Evolutionary conservation across 192 early-diverging fungal genomes (phyloP), one percentile per base, ranked within the genome.

Genomic region (Piromyces finnis): DNA sequence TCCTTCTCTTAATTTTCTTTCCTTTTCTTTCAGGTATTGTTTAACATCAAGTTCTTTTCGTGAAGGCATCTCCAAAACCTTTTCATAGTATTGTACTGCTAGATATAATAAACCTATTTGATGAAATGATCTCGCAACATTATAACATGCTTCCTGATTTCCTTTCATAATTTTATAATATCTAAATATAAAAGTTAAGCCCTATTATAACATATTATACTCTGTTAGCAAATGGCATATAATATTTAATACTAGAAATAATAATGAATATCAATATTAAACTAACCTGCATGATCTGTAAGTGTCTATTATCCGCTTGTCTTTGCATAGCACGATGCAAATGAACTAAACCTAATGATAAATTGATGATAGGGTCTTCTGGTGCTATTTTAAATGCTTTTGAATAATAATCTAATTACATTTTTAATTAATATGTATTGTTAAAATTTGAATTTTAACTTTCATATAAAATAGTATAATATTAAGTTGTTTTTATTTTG

Each of bases 71-170:
- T 81, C 80, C 29, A 98, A 85, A 12, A 92, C 94, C 16, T 88
- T 86, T 39, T 91, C 88, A 81, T 99, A 99, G 83, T 95, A 94
- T n/a, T 86, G 86, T n/a, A 92, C 84, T 0, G 97, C 97, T 27
- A 95, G 83, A 82, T 95, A 92, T 29, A 85, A 86, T 78, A 96
- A 84, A 1, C 94, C 95, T 87, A 99, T 32, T n/a, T 92, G 89
- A 85, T 99, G 98, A 83, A 94, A 98, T 2, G 92, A 91, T n/a
- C 97, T 86, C 0, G 88, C 98, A 77, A 94, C 81, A 82, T 99
- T 99, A 82, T 94, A 99, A 28, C 89, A 87, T 35, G 91, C 88
- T 81, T 96, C 95, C 80, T 87, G 86, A 37, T 81, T 85, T 5
- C 80, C 79, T 17, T 80, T 83, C 30, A 82, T 82, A 28, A 91